Percentiles rank a stretch among this genome's conserved stretches.
phyloP scores from a whole-genome alignment of 371 early-diverging fungal species.

The Capillidium heterosporum region DNA sequence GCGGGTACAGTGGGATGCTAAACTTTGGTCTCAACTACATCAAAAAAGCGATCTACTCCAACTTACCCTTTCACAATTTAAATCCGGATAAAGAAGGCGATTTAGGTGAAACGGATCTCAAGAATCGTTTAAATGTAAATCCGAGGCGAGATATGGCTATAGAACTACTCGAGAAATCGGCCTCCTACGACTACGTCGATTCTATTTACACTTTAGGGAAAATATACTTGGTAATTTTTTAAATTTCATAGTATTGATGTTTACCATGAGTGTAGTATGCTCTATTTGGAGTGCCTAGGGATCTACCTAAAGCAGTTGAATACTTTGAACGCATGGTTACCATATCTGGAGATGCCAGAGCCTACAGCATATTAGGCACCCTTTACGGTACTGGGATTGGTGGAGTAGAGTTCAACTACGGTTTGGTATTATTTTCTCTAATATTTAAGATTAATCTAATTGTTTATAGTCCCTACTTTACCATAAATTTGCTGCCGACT shows the following conservation, averaged over 20 bases:
- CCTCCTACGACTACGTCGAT: conserved; percentile 16
- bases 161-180: conserved; percentile 14
- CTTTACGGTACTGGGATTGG: conserved; percentile 83
- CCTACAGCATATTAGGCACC: conserved; percentile 75
- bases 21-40: too few relatives aligned
- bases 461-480: conserved; percentile 40
- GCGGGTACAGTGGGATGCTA: too few relatives aligned
- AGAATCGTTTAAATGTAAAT: too few relatives aligned
- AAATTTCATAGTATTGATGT: neutral
- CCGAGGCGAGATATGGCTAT: neutral
- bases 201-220: conserved; percentile 24
- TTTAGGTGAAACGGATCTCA: too few relatives aligned
- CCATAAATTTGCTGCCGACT: conserved; percentile 66
- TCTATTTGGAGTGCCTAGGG: conserved; percentile 24
- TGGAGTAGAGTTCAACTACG: conserved; percentile 37
- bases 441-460: neutral
- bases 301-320: conserved; percentile 32
- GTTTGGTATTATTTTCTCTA: conserved; percentile 12
- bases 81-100: too few relatives aligned
- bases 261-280: neutral
- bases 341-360: conserved; percentile 55
- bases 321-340: conserved; percentile 35
- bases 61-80: too few relatives aligned
- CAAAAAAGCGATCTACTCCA: too few relatives aligned
- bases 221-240: conserved; percentile 19